Base-by-base conservation (phyloP, 371 early-diverging fungal genomes). In the Mortierella sp. region DNA sequence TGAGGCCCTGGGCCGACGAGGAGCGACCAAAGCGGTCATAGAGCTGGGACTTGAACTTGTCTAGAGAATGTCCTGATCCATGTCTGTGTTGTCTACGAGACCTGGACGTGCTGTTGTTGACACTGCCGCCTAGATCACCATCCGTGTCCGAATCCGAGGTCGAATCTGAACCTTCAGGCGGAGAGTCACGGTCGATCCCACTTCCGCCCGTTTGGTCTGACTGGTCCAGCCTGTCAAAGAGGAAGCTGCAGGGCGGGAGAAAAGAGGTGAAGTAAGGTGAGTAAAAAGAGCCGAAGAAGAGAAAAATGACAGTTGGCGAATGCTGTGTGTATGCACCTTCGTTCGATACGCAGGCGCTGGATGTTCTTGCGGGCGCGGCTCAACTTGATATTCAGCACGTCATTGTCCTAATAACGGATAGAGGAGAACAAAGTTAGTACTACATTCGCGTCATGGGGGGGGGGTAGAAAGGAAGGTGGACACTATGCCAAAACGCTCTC, bases 361-460 rank as follows among this genome's bases (percentile, higher is more conserved):
- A 75, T 70, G 57, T 75, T 75, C 60, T 75, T 75, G 62, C 75
- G 70, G 57, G 75, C 71, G 58, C 75, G 75, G 67, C 70, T 75
- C 64, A 75, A 55, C 64, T 70, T 75, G 46, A 75, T 66, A 55
- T 75, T 75, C 66, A 75, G 70, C 25, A 70, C 60, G 48, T 75
- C 75, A 62, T 75, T 75, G 59, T 75, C 75, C 75, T 75, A 65
- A 28, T 29, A 55, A 19, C 21, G n/a, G 44, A 19, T 25, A 12
- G 55, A 28, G 55, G 6, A 21, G 52, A 52, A 43, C 4, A 64
- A 26, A 26, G 44, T 19, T 21, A 14, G n/a, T 37, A 9, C 37
- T 37, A 37, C 37, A 37, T 37, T 37, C 37, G 37, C 37, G 37
- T 37, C 37, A 37, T 37, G 37, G 37, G 37, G 3, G 37, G n/a